Percentiles rank a stretch among this genome's conserved stretches.
Conservation (phyloP, 176 grass and related monocot genomes). For the Ananas comosus region DNA sequence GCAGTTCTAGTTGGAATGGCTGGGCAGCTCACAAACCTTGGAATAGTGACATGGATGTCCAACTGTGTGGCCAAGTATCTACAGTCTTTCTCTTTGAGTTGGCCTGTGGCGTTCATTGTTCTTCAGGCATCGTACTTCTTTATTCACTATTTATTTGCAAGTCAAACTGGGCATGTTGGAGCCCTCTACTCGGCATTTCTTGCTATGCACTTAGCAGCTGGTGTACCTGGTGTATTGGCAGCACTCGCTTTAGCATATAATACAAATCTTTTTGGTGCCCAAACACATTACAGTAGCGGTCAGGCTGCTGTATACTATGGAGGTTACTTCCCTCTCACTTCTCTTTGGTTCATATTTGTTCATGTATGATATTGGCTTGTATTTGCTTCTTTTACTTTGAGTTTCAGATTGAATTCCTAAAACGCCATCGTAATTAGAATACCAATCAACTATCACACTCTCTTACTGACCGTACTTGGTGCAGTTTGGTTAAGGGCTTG, state of each 20-base stretch:
- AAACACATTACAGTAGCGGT: slow-evolving; percentile 80
- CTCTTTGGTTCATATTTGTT: slow-evolving; percentile 2
- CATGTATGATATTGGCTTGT: not conserved
- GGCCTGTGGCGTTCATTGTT: slow-evolving; percentile 58
- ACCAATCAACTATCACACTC: no score
- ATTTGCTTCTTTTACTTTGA: not conserved
- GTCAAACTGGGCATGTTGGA: slow-evolving; percentile 77
- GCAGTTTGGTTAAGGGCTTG: no score
- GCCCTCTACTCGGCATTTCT: slow-evolving; percentile 76
- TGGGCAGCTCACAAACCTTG: slow-evolving; percentile 62
- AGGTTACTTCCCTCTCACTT: slow-evolving; percentile 43
- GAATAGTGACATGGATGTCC: slow-evolving; percentile 82
- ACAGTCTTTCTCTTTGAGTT: slow-evolving; percentile 57
- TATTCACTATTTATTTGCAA: slow-evolving; percentile 87
- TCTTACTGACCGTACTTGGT: no score
- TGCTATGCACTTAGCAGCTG: slow-evolving; percentile 71
- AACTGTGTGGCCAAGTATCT: slow-evolving; percentile 59
- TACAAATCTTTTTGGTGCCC: slow-evolving; percentile 71
- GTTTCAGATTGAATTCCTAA: not conserved
- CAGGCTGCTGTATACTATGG: slow-evolving; percentile 88
- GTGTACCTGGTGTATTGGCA: slow-evolving; percentile 53
- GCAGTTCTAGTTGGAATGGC: slow-evolving; percentile 85
- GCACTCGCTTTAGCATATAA: slow-evolving; percentile 69
- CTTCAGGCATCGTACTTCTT: slow-evolving; percentile 72
- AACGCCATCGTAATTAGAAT: not conserved